phyloP scores from a whole-genome alignment of 2,329 filamentous ascomycete genomes.

The Diaporthe sp. region DNA sequence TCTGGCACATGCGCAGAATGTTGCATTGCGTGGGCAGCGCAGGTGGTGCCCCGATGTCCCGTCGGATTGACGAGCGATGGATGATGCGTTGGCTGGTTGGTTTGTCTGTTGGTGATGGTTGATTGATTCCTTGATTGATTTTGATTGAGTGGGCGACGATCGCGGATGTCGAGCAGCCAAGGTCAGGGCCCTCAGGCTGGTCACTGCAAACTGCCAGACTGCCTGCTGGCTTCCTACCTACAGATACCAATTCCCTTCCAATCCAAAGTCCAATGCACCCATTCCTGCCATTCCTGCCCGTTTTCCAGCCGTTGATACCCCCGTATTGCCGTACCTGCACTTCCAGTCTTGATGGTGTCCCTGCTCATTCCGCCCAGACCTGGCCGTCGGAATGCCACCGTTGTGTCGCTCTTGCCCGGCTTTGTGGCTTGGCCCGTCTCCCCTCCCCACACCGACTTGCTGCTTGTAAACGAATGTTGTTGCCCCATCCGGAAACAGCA shows the following conservation, averaged over 20 bases:
- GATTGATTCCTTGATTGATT: conserved; percentile 11
- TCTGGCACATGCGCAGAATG: conserved; percentile 4
- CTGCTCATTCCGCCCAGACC: neutral
- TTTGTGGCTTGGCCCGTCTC: neutral
- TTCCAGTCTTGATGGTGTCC: neutral
- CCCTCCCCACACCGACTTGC: neutral
- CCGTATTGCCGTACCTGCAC: conserved; percentile 7
- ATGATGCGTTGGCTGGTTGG: neutral
- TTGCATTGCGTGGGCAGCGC: neutral
- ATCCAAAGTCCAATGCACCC: neutral
- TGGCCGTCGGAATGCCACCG: neutral
- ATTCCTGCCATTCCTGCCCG: neutral
- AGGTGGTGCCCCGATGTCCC: neutral
- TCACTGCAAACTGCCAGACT: neutral
- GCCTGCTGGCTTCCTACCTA: neutral
- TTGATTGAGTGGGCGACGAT: neutral
- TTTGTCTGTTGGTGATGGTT: neutral
- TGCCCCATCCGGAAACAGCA: conserved; percentile 2
- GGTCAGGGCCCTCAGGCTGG: neutral
- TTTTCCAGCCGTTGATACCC: conserved; percentile 7
- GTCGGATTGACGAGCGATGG: conserved; percentile 19
- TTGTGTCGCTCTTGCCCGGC: neutral
- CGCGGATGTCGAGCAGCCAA: neutral
- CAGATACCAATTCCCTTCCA: neutral
- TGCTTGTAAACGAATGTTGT: neutral